phyloP scores from a whole-genome alignment of 257 asterid species.

The Salvia splendens region DNA sequence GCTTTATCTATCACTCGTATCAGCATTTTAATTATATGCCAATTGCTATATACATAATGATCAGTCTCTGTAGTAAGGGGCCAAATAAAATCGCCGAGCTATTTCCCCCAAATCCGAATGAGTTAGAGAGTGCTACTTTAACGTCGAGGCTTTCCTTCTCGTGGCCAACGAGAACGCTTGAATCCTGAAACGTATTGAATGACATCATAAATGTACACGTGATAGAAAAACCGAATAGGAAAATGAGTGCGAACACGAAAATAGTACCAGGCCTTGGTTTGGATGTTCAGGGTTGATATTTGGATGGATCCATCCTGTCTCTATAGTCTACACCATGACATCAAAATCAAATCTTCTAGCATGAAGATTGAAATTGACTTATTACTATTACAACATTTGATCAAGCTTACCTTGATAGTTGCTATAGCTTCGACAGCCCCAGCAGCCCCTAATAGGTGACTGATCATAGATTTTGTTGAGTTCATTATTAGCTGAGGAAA shows the following conservation, averaged over 20 bases:
- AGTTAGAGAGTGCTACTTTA: conserved; percentile 52
- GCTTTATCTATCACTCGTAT: not conserved
- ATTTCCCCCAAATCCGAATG: conserved; percentile 52
- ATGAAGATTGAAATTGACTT: not conserved
- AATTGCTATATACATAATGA: not conserved
- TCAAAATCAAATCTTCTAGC: not conserved
- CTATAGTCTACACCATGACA: conserved; percentile 38
- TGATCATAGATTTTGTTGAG: conserved; percentile 54
- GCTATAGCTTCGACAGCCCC: conserved; percentile 60
- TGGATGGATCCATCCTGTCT: conserved; percentile 58
- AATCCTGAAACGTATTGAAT: conserved; percentile 31
- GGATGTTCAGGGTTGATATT: conserved; percentile 55
- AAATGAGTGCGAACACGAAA: not conserved
- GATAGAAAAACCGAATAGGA: not conserved
- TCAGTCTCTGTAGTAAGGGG: conserved; percentile 35
- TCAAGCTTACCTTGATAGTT: conserved; percentile 43
- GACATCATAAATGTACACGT: not conserved
- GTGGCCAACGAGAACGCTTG: conserved; percentile 37
- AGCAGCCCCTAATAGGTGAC: conserved; percentile 55
- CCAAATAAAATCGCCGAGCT: conserved; percentile 45
- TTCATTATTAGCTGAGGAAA: conserved; percentile 42
- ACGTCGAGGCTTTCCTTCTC: conserved; percentile 39
- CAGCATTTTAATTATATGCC: too few species aligned
- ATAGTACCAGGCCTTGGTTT: conserved; percentile 42
- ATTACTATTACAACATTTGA: not conserved